Base-by-base conservation (phyloP, 106 monocot genomes). In the Chionographis japonica region DNA sequence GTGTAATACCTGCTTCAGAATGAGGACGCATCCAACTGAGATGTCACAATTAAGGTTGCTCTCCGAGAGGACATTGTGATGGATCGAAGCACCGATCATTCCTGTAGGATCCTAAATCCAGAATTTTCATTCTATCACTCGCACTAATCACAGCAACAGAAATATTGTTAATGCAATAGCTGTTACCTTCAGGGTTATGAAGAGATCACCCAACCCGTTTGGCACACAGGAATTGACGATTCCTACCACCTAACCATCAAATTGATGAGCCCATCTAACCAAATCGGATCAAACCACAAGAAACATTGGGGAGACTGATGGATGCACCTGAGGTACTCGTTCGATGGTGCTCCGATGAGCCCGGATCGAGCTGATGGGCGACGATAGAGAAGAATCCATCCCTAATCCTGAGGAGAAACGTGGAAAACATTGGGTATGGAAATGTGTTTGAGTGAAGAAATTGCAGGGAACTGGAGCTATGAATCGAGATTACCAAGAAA, bases 91-190 rank as follows among this genome's bases (percentile, higher is more conserved):
- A 58, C 75, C 77, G 42, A 95, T 82, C n/a, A 50, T 82, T n/a
- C 86, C 91, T 2, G 91, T 84, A 9, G 86, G 86, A 84, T 95
- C 95, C 95, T 95, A 71, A n/a, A 74, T 4, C 4, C 36, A 66
- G 8, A 46, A 36, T 50, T 7, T 3, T 43, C 14, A 50, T 68
- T 49, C 12, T 67, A 35, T 42, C 12, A 72, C 19, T 15, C n/a
- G 37, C 2, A 11, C 40, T 63, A 65, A 59, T 38, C 4, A 15
- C 4, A 27, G 5, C 12, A 11, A 54, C 10, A 40, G 0, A 40
- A 4, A n/a, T 35, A 14, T 36, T 4, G 0, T 12, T 50, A 12
- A 6, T 9, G 27, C 13, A 27, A 9, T 41, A 4, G 1, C 4
- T 5, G 42, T 52, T 73, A 88, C 91, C 85, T 95, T 95, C 10